A percentile compares a stretch with the other conserved stretches of the same genome.
Evolutionary conservation across 2,329 filamentous ascomycete genomes (phyloP).

Genomic region (Monilinia polystroma): DNA sequence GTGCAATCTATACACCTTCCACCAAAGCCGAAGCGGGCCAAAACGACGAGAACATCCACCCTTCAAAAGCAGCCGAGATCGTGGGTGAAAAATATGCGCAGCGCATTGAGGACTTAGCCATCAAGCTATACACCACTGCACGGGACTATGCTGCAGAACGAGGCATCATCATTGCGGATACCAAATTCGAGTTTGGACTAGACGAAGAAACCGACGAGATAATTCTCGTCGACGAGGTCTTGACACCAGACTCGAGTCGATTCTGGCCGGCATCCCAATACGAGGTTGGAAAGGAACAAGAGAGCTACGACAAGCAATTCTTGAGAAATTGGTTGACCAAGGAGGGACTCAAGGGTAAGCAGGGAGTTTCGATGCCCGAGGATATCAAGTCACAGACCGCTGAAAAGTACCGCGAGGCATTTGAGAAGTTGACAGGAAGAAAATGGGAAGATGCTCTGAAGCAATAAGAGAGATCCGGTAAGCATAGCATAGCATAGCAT

Average conservation of each 20-base stretch:
- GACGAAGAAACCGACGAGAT: constrained; percentile 59
- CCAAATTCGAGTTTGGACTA: constrained; percentile 72
- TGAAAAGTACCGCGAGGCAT: constrained; percentile 74
- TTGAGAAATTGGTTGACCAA: constrained; percentile 78
- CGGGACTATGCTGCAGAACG: constrained; percentile 54
- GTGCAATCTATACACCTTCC: constrained; percentile 63
- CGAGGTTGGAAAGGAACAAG: constrained; percentile 69
- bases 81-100: constrained; percentile 59
- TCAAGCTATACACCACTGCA: constrained; percentile 59
- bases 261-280: constrained; percentile 82
- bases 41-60: constrained; percentile 70
- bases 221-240: constrained; percentile 68
- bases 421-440: constrained; percentile 63
- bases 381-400: constrained; percentile 68
- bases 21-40: constrained; percentile 67
- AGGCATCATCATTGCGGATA: constrained; percentile 71
- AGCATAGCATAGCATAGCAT: neutral
- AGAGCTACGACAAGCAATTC: constrained; percentile 87
- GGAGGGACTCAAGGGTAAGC: constrained; percentile 72
- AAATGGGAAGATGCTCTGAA: constrained; percentile 41
- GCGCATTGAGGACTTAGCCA: constrained; percentile 56
- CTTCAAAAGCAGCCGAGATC: constrained; percentile 48
- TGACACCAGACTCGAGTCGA: constrained; percentile 78
- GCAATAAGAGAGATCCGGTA: constrained; percentile 5
- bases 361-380: constrained; percentile 67